phyloP scores from a whole-genome alignment of 139 green algal species.

The Bryopsis sp. region DNA sequence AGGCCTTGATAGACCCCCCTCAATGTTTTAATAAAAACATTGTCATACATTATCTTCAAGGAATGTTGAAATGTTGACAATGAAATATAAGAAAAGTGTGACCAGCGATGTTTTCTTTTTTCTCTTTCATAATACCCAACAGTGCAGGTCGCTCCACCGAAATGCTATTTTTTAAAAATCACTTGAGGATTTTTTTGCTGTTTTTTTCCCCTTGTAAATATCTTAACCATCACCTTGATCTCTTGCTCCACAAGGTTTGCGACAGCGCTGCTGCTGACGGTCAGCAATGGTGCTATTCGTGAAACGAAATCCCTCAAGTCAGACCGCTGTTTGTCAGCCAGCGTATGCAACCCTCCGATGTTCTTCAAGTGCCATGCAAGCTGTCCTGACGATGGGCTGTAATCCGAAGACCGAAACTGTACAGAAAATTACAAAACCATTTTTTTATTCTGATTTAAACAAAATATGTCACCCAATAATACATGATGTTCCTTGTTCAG shows the following conservation, averaged over 20 bases:
- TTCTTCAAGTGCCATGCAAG: neutral
- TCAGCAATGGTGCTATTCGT: neutral
- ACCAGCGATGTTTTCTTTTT: too few relatives aligned
- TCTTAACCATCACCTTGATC: neutral
- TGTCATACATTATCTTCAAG: too few relatives aligned
- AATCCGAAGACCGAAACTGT: neutral
- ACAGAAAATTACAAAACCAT: neutral
- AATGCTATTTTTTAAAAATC: too few relatives aligned
- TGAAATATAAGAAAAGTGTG: too few relatives aligned
- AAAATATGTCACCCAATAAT: neutral
- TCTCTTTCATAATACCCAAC: too few relatives aligned
- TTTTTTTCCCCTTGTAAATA: too few relatives aligned
- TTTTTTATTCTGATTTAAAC: neutral
- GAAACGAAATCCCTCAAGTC: slow-evolving; percentile 3
- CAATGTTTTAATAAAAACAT: too few relatives aligned
- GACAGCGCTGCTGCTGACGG: neutral
- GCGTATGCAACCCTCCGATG: neutral
- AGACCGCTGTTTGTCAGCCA: neutral
- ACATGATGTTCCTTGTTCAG: neutral
- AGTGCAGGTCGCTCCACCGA: too few relatives aligned
- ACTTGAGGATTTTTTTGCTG: too few relatives aligned
- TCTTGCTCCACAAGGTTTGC: neutral
- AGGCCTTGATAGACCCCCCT: too few relatives aligned
- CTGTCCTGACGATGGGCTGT: neutral
- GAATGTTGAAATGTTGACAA: too few relatives aligned